Base-by-base conservation (phyloP, 2,329 filamentous ascomycete species). In the Colletotrichum orchidophilum region DNA sequence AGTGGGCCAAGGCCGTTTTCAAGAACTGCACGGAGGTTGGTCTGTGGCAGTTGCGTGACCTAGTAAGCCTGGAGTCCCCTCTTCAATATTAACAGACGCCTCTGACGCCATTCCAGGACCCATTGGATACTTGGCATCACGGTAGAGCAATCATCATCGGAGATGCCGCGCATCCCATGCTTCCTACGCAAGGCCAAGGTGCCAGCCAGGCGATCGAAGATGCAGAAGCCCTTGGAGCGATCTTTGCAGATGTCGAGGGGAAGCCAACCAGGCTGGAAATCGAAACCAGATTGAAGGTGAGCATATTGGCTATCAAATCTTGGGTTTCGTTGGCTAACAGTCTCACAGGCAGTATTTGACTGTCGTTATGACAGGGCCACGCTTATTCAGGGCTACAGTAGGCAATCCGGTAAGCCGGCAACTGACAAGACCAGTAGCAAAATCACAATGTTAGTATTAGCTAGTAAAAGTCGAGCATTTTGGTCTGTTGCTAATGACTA, bases 41-140 rank as follows among this genome's bases (percentile, higher is more conserved):
- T 1, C 75, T 86, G 0, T 87, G 84, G 83, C 83, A 85, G 69
- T 75, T 86, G 1, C 81, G 83, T 31, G 84, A 86, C 68, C 72
- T 83, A 13, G 66, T 68, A 9, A 53, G 31, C 2, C 26, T 42
- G 15, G 1, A 42, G 46, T 21, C n/a, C 18, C 11, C 21, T 13
- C 1, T 6, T 24, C n/a, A 1, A 24, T 24, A 26, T 50, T 12
- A 9, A 26, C n/a, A 50, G 46, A 29, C n/a, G 8, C 11, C 5
- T 18, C n/a, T 65, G 6, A 55, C 9, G 5, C 8, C 5, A 7
- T 2, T n/a, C 2, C 18, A 65, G 29, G 83, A 85, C 59, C 80
- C 83, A 0, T 63, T 85, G n/a, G 66, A 73, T 2, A 80, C 74
- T 5, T 83, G 80, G 81, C 78, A 81, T 7, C 54, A 27, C 3